Evolutionary conservation across 2,329 filamentous ascomycete species (phyloP).

Genomic region (Colletotrichum endophyticum): DNA sequence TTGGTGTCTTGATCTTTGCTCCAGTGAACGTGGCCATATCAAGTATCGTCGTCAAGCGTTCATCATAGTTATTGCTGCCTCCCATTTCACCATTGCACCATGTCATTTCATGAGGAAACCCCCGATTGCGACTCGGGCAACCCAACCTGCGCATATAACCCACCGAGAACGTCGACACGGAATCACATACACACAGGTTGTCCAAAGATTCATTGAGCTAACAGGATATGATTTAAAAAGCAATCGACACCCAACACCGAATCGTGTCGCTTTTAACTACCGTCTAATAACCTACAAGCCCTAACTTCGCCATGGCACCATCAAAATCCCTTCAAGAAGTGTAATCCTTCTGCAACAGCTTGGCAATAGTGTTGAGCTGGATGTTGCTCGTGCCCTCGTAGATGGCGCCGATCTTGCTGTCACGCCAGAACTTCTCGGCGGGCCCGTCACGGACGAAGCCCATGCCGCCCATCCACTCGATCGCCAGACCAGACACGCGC

Average conservation of each 20-base stretch:
- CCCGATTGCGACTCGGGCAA: neutral
- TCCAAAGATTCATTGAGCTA: neutral
- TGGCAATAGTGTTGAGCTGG: constrained; percentile 71
- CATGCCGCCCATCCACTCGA: constrained; percentile 99
- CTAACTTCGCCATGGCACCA: neutral
- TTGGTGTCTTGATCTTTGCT: too few species aligned
- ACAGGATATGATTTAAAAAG: neutral
- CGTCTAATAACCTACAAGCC: constrained; percentile 15
- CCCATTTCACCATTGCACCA: too few species aligned
- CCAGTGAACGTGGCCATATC: too few species aligned
- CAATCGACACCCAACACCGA: neutral
- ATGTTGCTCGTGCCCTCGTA: constrained; percentile 91
- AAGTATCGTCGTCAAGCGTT: rapidly evolving
- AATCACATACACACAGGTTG: neutral
- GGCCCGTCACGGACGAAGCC: constrained; percentile 96
- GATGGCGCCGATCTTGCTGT: constrained; percentile 98
- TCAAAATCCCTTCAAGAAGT: constrained; percentile 37
- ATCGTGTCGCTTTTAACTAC: constrained; percentile 20
- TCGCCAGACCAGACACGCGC: constrained; percentile 80
- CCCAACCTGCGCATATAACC: neutral
- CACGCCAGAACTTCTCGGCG: constrained; percentile 96
- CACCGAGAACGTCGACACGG: neutral
- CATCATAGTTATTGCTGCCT: too few species aligned
- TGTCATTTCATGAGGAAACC: neutral
- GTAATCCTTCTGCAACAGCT: constrained; percentile 67